A percentile compares a stretch with the other conserved stretches of the same genome.
Conservation (phyloP, 805 yeast genomes). For the Yamadazyma paraphyllophila region DNA sequence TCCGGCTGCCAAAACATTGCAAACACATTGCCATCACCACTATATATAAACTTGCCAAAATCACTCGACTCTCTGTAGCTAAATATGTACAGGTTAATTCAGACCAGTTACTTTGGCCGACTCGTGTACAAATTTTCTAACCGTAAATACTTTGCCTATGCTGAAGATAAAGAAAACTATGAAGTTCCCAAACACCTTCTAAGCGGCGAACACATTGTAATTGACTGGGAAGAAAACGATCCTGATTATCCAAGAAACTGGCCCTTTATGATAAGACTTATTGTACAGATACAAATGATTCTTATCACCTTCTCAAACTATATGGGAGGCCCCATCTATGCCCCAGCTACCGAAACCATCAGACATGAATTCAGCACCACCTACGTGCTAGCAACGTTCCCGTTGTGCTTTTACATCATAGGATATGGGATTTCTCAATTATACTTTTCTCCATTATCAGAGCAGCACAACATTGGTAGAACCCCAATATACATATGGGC, state of each 20-base stretch:
- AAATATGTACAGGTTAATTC: not conserved
- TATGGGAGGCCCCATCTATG: constrained; percentile 54
- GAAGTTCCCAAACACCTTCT: constrained; percentile 29
- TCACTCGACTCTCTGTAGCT: not conserved
- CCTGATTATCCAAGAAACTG: constrained; percentile 59
- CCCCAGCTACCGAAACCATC: constrained; percentile 50
- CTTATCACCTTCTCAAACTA: constrained; percentile 28
- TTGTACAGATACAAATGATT: constrained; percentile 30
- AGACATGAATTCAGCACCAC: constrained; percentile 46
- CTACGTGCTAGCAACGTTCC: constrained; percentile 45
- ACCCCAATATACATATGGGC: constrained; percentile 48
- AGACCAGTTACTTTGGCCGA: constrained; percentile 21
- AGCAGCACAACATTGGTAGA: constrained; percentile 53
- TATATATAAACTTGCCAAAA: not conserved
- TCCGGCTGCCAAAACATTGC: too few relatives aligned
- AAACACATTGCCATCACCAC: too few relatives aligned
- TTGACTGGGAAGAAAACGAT: constrained; percentile 43
- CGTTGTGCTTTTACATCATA: constrained; percentile 52
- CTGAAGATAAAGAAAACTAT: constrained; percentile 29
- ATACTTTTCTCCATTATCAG: constrained; percentile 58
- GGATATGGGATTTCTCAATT: constrained; percentile 65
- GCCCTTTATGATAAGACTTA: constrained; percentile 25
- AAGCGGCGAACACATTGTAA: constrained; percentile 2
- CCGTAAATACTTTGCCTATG: constrained; percentile 20
- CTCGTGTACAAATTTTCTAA: constrained; percentile 25